Evolutionary conservation across 1,284 basidiomycete species (phyloP).

Genomic region (Inonotus obliquus): DNA sequence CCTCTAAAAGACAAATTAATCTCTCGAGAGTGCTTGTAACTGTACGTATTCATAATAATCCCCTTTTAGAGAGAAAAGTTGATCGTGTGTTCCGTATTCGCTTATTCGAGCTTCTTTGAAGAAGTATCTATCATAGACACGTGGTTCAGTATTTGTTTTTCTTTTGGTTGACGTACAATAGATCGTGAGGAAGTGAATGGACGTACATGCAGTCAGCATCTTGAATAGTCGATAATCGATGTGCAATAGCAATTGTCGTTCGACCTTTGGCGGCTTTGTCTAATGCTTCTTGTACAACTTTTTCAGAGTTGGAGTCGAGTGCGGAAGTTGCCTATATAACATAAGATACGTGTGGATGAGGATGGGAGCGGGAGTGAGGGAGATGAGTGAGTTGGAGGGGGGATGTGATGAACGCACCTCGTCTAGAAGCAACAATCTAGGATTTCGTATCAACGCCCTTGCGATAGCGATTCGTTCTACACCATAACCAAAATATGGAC

Average conservation of each 20-base stretch:
- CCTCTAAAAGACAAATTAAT: not conserved
- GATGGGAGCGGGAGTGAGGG: not conserved
- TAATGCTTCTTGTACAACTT: slow-evolving; percentile 90
- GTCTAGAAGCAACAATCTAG: slow-evolving; percentile 86
- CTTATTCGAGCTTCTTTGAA: slow-evolving; percentile 87
- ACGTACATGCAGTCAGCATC: slow-evolving; percentile 89
- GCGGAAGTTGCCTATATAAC: slow-evolving; percentile 93
- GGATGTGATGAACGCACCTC: slow-evolving; percentile 46
- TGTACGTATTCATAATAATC: slow-evolving; percentile 91
- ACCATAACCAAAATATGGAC: not conserved
- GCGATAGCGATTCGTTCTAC: slow-evolving; percentile 93
- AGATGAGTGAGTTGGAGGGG: not conserved
- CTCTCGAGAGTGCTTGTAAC: slow-evolving; percentile 51
- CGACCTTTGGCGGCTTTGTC: slow-evolving; percentile 88
- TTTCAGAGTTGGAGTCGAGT: slow-evolving; percentile 90
- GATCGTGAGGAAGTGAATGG: no score
- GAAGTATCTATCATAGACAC: slow-evolving; percentile 60
- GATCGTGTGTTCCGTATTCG: slow-evolving; percentile 86
- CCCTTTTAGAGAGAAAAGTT: slow-evolving; percentile 68
- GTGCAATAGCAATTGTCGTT: slow-evolving; percentile 91
- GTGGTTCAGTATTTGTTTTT: no score
- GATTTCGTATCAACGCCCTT: slow-evolving; percentile 88
- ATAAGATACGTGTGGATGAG: no score
- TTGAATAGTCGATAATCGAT: slow-evolving; percentile 90
- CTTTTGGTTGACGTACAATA: no score